A percentile compares a stretch with the other conserved stretches of the same genome.
These are phyloP conservation scores for Hericium alpestre DNA, from an alignment of 768 basidiomycete species.

Conservation along the genomic window DNA sequence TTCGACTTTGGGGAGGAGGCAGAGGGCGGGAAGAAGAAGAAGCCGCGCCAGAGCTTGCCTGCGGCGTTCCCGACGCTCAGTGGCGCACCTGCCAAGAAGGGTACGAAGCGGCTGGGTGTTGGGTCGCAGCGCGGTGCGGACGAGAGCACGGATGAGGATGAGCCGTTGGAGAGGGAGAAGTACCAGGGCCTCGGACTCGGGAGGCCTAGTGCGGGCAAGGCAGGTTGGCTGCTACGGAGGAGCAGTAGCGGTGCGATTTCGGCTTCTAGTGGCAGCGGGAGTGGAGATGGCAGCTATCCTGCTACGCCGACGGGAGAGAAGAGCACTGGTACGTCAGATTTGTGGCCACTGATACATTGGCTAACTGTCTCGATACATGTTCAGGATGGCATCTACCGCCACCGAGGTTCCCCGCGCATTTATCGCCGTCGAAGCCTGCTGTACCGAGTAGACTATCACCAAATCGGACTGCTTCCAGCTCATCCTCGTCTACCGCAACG, in stretches of 20 bases:
- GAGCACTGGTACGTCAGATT: constrained; percentile 25
- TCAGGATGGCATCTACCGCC: constrained; percentile 50
- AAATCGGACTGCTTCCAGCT: constrained; percentile 46
- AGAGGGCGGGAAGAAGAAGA: constrained; percentile 34
- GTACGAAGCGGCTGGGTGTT: not conserved
- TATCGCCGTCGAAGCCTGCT: constrained; percentile 35
- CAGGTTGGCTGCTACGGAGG: constrained; percentile 54
- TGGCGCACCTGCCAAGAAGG: constrained; percentile 11
- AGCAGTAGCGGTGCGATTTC: constrained; percentile 79
- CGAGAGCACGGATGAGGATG: constrained; percentile 55
- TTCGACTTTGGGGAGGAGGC: constrained; percentile 27
- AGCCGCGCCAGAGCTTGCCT: constrained; percentile 63
- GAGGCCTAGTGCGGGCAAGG: constrained; percentile 29
- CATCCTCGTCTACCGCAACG: constrained; percentile 35
- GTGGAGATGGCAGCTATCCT: constrained; percentile 34
- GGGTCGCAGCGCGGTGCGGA: constrained; percentile 18
- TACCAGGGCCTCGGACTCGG: constrained; percentile 63
- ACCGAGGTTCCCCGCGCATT: constrained; percentile 35
- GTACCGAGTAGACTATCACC: constrained; percentile 25
- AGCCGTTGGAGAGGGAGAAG: constrained; percentile 28
- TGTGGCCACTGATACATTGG: constrained; percentile 2
- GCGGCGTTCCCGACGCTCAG: constrained; percentile 47
- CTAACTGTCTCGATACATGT: not conserved
- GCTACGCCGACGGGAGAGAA: constrained; percentile 53
- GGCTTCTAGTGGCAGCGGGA: constrained; percentile 43